phyloP scores from a whole-genome alignment of 176 grass and related monocot species.

The Triticum dicoccoides region DNA sequence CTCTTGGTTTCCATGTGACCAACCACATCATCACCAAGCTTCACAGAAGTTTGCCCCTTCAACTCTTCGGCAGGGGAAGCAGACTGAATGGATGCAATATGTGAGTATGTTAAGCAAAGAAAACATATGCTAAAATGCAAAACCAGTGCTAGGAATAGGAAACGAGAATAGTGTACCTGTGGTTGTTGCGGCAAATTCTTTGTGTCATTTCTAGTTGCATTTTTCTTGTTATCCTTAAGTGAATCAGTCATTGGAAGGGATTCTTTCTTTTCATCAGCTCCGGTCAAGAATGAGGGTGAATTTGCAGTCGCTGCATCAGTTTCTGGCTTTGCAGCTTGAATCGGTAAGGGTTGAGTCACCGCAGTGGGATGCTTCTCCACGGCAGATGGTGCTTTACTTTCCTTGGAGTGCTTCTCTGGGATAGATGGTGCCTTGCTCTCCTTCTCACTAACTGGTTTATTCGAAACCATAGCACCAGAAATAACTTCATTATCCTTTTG shows the following conservation, averaged over 20 bases:
- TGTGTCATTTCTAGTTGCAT: slow-evolving; percentile 35
- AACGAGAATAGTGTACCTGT: slow-evolving; percentile 41
- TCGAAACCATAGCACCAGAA: slow-evolving; percentile 18
- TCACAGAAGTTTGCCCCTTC: slow-evolving; percentile 36
- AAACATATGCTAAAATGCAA: background rate
- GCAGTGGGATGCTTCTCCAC: slow-evolving; percentile 21
- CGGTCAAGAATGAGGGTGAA: slow-evolving; percentile 20
- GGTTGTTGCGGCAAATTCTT: slow-evolving; percentile 41
- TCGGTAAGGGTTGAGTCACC: slow-evolving; percentile 13
- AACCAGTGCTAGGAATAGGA: background rate
- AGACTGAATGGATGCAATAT: slow-evolving; percentile 46
- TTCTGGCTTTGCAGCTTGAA: slow-evolving; percentile 25
- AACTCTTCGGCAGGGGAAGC: slow-evolving; percentile 38
- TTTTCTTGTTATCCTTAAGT: slow-evolving; percentile 67
- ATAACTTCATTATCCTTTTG: slow-evolving; percentile 37
- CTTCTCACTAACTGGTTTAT: slow-evolving; percentile 32
- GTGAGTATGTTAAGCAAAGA: slow-evolving; percentile 19
- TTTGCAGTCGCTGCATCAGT: slow-evolving; percentile 10
- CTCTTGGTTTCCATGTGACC: slow-evolving; percentile 29
- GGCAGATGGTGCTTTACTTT: slow-evolving; percentile 16
- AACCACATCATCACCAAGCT: slow-evolving; percentile 33
- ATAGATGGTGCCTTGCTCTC: slow-evolving; percentile 28
- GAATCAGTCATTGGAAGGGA: slow-evolving; percentile 46
- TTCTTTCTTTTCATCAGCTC: slow-evolving; percentile 55
- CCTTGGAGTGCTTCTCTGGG: slow-evolving; percentile 30